These are phyloP conservation scores for Lophiostoma macrostomum DNA, from an alignment of 495 filamentous ascomycete genomes.

Conservation along the genomic window DNA sequence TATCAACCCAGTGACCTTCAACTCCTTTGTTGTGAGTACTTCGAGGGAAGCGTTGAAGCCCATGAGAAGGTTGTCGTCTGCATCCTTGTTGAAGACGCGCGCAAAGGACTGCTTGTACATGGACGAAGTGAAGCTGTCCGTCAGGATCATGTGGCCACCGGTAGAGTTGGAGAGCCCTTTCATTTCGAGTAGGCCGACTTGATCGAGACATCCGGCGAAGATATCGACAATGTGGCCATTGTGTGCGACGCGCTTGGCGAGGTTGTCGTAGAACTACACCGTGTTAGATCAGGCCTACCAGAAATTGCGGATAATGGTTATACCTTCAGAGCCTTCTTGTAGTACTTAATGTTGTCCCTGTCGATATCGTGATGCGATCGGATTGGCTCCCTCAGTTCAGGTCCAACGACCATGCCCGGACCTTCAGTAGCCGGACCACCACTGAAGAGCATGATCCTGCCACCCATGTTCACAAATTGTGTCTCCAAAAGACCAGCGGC, in stretches of 20 bases:
- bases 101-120: conserved; percentile 99
- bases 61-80: conserved; percentile 90
- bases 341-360: conserved; percentile 98
- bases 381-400: conserved; percentile 95
- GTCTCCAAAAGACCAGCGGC: conserved; percentile 90
- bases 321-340: conserved; percentile 98
- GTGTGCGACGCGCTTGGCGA: conserved; percentile 93
- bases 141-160: conserved; percentile 96
- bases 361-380: conserved; percentile 99
- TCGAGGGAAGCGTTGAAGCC: conserved; percentile 97
- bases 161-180: conserved; percentile 96
- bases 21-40: conserved; percentile 94
- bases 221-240: conserved; percentile 98
- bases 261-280: conserved; percentile 90
- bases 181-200: conserved; percentile 98
- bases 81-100: conserved; percentile 96
- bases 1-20: conserved; percentile 98
- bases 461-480: conserved; percentile 92
- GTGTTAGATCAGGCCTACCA: no score
- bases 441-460: conserved; percentile 94
- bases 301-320: no score
- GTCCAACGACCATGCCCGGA: conserved; percentile 93
- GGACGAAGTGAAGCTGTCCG: conserved; percentile 97
- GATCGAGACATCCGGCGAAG: conserved; percentile 96
- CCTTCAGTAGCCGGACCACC: conserved; percentile 96